Evolutionary conservation across 1,284 basidiomycete species (phyloP), one percentile per base, ranked within the genome.

Genomic region (Malassezia caprae): DNA sequence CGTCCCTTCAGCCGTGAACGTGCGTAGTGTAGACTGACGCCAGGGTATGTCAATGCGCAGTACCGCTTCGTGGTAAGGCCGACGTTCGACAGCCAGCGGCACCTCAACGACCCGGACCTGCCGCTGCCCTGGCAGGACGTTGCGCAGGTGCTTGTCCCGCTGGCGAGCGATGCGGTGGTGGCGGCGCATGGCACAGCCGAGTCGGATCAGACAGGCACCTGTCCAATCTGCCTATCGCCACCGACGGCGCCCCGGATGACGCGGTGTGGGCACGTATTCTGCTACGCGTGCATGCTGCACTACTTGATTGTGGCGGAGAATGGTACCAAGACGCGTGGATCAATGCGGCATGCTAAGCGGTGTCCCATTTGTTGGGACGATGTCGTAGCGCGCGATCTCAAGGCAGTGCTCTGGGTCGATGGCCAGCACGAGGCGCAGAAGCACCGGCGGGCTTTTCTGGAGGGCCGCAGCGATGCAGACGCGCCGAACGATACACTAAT

Each of bases 341-440:
- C 23, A 12, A 23, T 37, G 46, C 51, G 32, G 47, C 57, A 30
- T 47, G 42, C 51, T 40, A 50, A 69, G 26, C 56, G 69, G 55
- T 98, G 94, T 75, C 94, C 93, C 0, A 90, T 99, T 53, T 99
- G 93, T 75, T 87, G 87, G 71, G 94, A 98, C 77, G 86, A 89
- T 8, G 82, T 99, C 44, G 85, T 87, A 72, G 86, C 88, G 75
- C 83, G 82, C 59, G 88, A 94, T 76, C 83, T 98, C 64, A 96
- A 96, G 80, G 83, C 82, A 53, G 91, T 98, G 67, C 88, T 77
- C 48, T 81, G 73, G 72, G 78, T 73, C 59, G 72, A 76, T 56
- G 67, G 77, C 53, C 57, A 58, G 19, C 60, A 58, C 8, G 58
- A 56, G 12, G 57, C 63, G 13, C 46, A 54, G 43, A 45, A 56